A percentile compares a stretch with the other conserved stretches of the same genome.
Conservation (phyloP, 2,329 filamentous ascomycete genomes). For the Immersiporthe knoxdaviesiana region DNA sequence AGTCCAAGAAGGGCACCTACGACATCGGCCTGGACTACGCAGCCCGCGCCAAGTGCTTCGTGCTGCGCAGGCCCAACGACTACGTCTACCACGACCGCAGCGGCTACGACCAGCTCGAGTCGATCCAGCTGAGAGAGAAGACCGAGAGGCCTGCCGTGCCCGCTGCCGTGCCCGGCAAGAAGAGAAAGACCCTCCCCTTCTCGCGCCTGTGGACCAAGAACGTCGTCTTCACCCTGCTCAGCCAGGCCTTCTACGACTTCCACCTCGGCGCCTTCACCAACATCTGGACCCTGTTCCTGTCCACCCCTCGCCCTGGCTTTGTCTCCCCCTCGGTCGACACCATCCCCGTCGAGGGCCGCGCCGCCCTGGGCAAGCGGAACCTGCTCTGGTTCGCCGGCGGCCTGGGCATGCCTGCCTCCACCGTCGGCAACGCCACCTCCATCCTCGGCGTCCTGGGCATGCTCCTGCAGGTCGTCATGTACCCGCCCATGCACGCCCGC, state of each 20-base stretch:
- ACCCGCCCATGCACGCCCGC: slow-evolving; percentile 65
- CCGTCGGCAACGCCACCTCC: slow-evolving; percentile 70
- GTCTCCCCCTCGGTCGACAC: slow-evolving; percentile 28
- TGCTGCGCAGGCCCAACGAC: slow-evolving; percentile 32
- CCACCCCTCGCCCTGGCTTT: slow-evolving; percentile 58
- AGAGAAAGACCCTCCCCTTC: slow-evolving; percentile 39
- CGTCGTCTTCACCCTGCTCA: slow-evolving; percentile 58
- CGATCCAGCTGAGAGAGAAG: slow-evolving; percentile 24
- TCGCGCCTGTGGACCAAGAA: slow-evolving; percentile 52
- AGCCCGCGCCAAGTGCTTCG: slow-evolving; percentile 37
- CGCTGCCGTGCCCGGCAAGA: slow-evolving; percentile 18
- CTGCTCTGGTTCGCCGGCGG: slow-evolving; percentile 65
- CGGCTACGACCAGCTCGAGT: slow-evolving; percentile 39
- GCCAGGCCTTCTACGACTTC: slow-evolving; percentile 71
- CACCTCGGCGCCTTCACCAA: slow-evolving; percentile 72
- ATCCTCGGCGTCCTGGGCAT: slow-evolving; percentile 72
- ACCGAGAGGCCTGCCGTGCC: slow-evolving; percentile 23
- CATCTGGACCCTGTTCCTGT: slow-evolving; percentile 71
- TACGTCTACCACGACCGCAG: slow-evolving; percentile 36
- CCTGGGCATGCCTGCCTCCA: slow-evolving; percentile 67
- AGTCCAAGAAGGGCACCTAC: slow-evolving; percentile 48
- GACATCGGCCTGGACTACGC: slow-evolving; percentile 48
- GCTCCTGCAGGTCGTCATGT: slow-evolving; percentile 68
- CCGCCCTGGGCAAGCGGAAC: slow-evolving; percentile 38
- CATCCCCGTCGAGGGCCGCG: slow-evolving; percentile 32